These are phyloP conservation scores for Aspergillus kassunensis DNA, from an alignment of 495 filamentous ascomycete species.

Conservation along the genomic window DNA sequence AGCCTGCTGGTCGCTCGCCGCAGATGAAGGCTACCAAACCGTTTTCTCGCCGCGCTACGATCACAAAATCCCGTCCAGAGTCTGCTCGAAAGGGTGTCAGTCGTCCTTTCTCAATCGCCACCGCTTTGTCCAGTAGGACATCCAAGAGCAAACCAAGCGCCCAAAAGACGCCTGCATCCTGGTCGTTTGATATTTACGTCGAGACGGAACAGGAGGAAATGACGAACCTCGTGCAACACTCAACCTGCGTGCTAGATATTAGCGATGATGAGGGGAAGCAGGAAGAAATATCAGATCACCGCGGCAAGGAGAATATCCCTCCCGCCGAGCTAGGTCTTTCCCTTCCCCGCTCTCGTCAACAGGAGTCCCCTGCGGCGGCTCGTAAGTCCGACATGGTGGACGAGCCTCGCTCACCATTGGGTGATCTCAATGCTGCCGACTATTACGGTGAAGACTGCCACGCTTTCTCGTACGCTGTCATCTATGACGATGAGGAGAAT, in stretches of 20 bases:
- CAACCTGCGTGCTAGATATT: constrained; percentile 81
- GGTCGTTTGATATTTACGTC: constrained; percentile 95
- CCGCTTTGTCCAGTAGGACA: constrained; percentile 55
- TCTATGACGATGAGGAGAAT: constrained; percentile 54
- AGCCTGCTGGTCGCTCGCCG: constrained; percentile 41
- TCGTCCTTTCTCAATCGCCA: constrained; percentile 72
- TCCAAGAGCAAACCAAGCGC: constrained; percentile 32
- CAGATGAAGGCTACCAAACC: constrained; percentile 32
- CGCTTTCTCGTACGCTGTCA: constrained; percentile 53
- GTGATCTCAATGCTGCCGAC: constrained; percentile 65
- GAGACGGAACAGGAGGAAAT: constrained; percentile 85
- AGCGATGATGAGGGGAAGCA: constrained; percentile 49
- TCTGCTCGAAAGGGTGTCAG: constrained; percentile 40
- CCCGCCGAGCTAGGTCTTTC: constrained; percentile 34
- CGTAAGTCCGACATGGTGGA: constrained; percentile 39
- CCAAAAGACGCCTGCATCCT: constrained; percentile 55
- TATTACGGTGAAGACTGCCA: constrained; percentile 70
- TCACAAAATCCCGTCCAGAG: constrained; percentile 50
- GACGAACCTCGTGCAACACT: constrained; percentile 88
- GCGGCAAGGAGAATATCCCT: constrained; percentile 91
- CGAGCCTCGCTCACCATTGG: constrained; percentile 62
- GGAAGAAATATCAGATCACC: constrained; percentile 39
- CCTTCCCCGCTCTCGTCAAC: constrained; percentile 23
- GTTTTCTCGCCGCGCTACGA: constrained; percentile 34
- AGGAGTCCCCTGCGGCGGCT: constrained; percentile 28